Conservation (phyloP, 2,329 filamentous ascomycete species). For the Ophiostoma perfectum region DNA sequence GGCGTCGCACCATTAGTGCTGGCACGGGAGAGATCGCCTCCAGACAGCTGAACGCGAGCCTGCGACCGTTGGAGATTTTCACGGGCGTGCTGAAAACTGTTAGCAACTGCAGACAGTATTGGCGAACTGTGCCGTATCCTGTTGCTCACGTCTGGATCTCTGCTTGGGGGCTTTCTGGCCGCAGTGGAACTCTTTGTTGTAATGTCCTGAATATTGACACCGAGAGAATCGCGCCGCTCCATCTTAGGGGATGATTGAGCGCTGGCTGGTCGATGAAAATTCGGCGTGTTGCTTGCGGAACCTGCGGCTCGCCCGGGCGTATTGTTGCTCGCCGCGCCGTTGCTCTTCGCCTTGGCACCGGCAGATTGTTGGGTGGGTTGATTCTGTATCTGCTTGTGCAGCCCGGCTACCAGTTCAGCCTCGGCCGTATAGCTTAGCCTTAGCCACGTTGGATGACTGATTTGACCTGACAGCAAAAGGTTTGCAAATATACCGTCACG, state of each 20-base stretch:
- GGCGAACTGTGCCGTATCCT: background rate
- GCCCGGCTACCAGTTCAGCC: no score
- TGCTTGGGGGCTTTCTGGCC: background rate
- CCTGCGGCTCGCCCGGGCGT: no score
- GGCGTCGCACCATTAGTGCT: background rate
- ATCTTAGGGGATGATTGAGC: background rate
- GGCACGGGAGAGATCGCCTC: no score
- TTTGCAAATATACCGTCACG: conserved; percentile 10
- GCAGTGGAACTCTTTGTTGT: background rate
- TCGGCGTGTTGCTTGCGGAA: background rate
- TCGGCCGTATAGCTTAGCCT: background rate
- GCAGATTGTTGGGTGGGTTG: background rate
- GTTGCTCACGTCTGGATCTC: background rate
- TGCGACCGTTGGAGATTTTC: background rate
- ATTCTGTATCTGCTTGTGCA: no score
- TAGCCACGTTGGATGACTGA: no score
- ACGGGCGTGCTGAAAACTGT: background rate
- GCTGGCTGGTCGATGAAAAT: background rate
- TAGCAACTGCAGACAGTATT: background rate
- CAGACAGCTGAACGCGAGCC: no score
- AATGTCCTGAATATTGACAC: background rate
- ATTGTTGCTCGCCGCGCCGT: no score
- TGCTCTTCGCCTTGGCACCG: no score
- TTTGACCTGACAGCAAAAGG: background rate
- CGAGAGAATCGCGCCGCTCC: background rate